These are phyloP conservation scores for Ceratocystis ficicola DNA, from an alignment of 2,329 filamentous ascomycete species.

Conservation along the genomic window DNA sequence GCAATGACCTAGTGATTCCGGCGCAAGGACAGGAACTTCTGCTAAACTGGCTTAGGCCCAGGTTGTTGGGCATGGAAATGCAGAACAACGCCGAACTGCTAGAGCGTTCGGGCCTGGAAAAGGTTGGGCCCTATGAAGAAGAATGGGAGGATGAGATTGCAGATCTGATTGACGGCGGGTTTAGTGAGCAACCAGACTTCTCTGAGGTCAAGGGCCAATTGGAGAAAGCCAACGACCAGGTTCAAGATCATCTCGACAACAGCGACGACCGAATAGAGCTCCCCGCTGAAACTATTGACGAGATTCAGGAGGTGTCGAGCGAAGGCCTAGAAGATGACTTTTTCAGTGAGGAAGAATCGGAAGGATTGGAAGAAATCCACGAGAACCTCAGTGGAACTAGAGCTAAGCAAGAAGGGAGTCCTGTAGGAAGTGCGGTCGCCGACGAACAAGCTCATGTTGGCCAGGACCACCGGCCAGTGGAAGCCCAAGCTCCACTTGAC, in stretches of 20 bases:
- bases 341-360: neutral
- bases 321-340: neutral
- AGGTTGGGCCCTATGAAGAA: neutral
- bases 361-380: neutral
- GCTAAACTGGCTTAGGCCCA: conserved; percentile 5
- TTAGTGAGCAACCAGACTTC: neutral
- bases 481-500: neutral
- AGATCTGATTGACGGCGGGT: neutral
- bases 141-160: neutral
- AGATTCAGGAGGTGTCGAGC: neutral
- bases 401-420: neutral
- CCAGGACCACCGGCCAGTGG: neutral
- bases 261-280: conserved; percentile 6
- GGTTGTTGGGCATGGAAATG: neutral
- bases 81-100: conserved; percentile 23
- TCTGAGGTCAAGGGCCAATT: neutral
- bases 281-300: neutral
- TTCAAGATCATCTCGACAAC: neutral
- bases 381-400: neutral
- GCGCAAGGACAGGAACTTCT: conserved; percentile 1
- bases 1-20: neutral
- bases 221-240: neutral
- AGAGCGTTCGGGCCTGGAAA: neutral
- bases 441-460: neutral
- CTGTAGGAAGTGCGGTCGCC: too few relatives aligned